A percentile compares a stretch with the other conserved stretches of the same genome.
Conservation (phyloP, 768 basidiomycete genomes). For the Amanita polypyramis region DNA sequence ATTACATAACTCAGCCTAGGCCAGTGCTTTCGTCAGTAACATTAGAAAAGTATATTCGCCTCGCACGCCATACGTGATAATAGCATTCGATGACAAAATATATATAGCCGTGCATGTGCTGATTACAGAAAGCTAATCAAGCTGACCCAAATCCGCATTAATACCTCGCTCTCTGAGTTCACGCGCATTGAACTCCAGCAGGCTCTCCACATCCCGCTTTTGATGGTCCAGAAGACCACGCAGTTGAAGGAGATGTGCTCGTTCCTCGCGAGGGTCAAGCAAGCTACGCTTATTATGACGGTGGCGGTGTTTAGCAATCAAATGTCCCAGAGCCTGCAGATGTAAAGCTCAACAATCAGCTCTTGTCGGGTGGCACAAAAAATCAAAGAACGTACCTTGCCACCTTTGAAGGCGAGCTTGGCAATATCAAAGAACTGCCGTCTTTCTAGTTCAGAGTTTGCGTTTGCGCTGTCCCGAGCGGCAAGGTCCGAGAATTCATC, state of each 20-base stretch:
- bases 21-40: too few relatives aligned
- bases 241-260: not conserved
- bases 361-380: not conserved
- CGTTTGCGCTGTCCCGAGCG: too few relatives aligned
- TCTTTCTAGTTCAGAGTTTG: not conserved
- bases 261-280: not conserved
- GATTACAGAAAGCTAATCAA: not conserved
- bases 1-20: too few relatives aligned
- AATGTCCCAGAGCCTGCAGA: too few relatives aligned
- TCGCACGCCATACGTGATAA: too few relatives aligned
- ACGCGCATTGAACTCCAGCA: not conserved
- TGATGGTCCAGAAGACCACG: not conserved
- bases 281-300: not conserved
- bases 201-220: not conserved
- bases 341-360: not conserved
- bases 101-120: too few relatives aligned
- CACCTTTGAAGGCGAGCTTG: not conserved
- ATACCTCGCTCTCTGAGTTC: not conserved
- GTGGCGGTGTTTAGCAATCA: not conserved
- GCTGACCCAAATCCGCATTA: not conserved
- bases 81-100: too few relatives aligned
- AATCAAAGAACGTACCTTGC: not conserved
- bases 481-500: not conserved
- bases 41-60: too few relatives aligned
- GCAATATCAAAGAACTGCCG: not conserved